Evolutionary conservation across 2,329 filamentous ascomycete genomes (phyloP).

Genomic region (Ascosphaera aggregata): DNA sequence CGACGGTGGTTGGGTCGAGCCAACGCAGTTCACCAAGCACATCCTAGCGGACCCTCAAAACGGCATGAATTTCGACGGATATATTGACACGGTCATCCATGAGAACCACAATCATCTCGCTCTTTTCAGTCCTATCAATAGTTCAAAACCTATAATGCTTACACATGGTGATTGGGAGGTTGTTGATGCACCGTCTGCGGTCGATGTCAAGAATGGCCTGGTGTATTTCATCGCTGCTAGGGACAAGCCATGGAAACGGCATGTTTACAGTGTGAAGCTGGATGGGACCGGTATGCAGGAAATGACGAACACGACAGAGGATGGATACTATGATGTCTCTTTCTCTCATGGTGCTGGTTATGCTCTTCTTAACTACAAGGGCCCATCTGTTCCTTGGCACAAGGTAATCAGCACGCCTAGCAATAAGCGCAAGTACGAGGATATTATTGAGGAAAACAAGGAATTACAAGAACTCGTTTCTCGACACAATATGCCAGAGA

Average conservation of each 20-base stretch:
- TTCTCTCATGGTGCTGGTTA: conserved; percentile 71
- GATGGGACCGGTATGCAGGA: conserved; percentile 51
- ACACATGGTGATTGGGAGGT: conserved; percentile 89
- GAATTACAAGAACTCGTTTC: conserved; percentile 44
- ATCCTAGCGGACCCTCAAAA: conserved; percentile 63
- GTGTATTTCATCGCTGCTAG: conserved; percentile 84
- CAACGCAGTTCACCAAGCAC: conserved; percentile 63
- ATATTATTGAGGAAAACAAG: conserved; percentile 56
- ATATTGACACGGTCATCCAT: conserved; percentile 75
- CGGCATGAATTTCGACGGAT: conserved; percentile 61
- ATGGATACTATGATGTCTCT: conserved; percentile 60
- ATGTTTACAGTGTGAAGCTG: conserved; percentile 74
- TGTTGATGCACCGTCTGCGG: conserved; percentile 55
- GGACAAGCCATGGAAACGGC: conserved; percentile 68
- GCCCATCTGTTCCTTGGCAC: conserved; percentile 75
- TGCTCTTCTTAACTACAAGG: conserved; percentile 60
- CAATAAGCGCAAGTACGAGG: conserved; percentile 38
- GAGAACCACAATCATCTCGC: conserved; percentile 76
- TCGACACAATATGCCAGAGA: conserved; percentile 57
- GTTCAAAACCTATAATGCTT: conserved; percentile 56
- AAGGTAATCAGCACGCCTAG: conserved; percentile 68
- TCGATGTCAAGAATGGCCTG: conserved; percentile 64
- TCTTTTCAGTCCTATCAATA: conserved; percentile 79
- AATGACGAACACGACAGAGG: conserved; percentile 46
- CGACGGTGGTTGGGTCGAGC: conserved; percentile 97